Evolutionary conservation across 371 early-diverging fungal species (phyloP).

Genomic region (Choanephora cucurbitarum): DNA sequence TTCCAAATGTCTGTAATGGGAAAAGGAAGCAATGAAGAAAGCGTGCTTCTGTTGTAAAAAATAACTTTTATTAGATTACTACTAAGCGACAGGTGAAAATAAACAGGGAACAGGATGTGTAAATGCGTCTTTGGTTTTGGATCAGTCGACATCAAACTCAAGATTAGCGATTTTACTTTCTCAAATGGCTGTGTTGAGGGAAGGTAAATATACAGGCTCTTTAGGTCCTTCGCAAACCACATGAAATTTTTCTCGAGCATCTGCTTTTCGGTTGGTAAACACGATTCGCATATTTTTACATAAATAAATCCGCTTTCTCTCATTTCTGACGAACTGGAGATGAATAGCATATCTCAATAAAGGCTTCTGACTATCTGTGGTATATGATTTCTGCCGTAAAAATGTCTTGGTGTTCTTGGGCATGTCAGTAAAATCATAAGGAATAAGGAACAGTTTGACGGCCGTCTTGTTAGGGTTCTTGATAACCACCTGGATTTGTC

Average conservation of each 20-base stretch:
- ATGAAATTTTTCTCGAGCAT: slow-evolving; percentile 60
- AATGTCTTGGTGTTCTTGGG: slow-evolving; percentile 76
- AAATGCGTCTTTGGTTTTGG: too few species aligned
- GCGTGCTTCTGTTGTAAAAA: too few species aligned
- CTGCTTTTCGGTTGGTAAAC: slow-evolving; percentile 67
- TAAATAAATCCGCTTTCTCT: slow-evolving; percentile 61
- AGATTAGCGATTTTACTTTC: too few species aligned
- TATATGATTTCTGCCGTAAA: slow-evolving; percentile 76
- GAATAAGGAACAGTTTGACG: slow-evolving; percentile 79
- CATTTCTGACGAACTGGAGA: slow-evolving; percentile 65
- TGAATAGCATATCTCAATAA: slow-evolving; percentile 77
- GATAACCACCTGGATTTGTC: slow-evolving; percentile 83
- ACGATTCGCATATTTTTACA: slow-evolving; percentile 76
- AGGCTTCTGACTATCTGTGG: slow-evolving; percentile 8
- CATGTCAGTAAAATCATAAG: slow-evolving; percentile 83
- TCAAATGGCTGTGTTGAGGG: slow-evolving; percentile 22
- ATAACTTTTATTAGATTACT: too few species aligned
- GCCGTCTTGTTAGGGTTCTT: slow-evolving; percentile 81
- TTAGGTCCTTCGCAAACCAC: slow-evolving; percentile 67
- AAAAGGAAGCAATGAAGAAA: too few species aligned
- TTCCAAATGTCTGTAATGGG: too few species aligned
- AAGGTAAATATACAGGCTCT: slow-evolving; percentile 40
- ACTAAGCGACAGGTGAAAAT: too few species aligned
- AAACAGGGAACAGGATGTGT: too few species aligned
- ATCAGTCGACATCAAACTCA: too few species aligned